Evolutionary conservation across 345 rosid species (phyloP), one percentile per base, ranked within the genome.

Genomic region (Melastoma malabathricum): DNA sequence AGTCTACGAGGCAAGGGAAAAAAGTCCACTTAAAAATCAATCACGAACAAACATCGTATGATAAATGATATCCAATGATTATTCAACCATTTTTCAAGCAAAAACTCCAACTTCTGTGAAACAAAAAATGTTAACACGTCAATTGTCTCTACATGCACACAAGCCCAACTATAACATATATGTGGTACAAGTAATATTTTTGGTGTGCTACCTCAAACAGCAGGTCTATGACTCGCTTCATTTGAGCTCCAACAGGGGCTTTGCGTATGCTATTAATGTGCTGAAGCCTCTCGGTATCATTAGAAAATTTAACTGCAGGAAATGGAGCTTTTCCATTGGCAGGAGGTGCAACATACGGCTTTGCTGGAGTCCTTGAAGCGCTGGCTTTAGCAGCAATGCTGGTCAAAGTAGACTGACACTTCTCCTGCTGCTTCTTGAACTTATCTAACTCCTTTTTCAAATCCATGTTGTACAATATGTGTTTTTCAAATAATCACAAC

Each of bases 171-270:
- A n/a, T n/a, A n/a, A n/a, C n/a, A n/a, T n/a, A n/a, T n/a, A n/a
- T n/a, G n/a, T n/a, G n/a, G n/a, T n/a, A n/a, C n/a, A n/a, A n/a
- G n/a, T 6, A 29, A 29, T 29, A 29, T 29, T 29, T 29, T n/a
- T n/a, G 38, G 8, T 29, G 9, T 1, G 38, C 9, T 10, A 29
- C 38, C 38, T 29, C 38, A 29, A 51, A 52, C 31, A 86, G 64
- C 50, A 79, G 71, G 59, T 82, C 83, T 17, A 90, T 86, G 59
- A 90, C 94, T 16, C 89, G 94, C 72, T 86, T 90, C 53, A 90
- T 84, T 74, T 86, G 96, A 59, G 94, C 82, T 10, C 96, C 96
- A 18, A 77, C 87, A 47, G 87, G 89, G 15, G 71, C 65, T 71
- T 84, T 86, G 18, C 96, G 75, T 0, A 86, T 75, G 47, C 65